A percentile compares a stretch with the other conserved stretches of the same genome.
phyloP scores from a whole-genome alignment of 2,329 filamentous ascomycete species.

The Verticillium alfalfae region DNA sequence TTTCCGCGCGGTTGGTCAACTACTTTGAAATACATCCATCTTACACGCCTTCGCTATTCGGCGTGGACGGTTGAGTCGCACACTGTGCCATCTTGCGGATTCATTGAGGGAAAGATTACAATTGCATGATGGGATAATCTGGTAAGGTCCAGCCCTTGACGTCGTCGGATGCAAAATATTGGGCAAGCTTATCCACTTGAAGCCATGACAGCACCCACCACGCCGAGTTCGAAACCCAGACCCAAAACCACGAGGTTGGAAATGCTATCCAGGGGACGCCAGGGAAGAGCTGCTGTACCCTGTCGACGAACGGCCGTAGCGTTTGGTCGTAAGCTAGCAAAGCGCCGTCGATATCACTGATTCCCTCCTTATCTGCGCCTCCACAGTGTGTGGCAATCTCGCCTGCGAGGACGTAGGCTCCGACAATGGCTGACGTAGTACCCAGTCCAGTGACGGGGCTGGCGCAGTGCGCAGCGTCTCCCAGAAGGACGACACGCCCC shows the following conservation, averaged over 20 bases:
- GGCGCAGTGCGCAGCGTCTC: constrained; percentile 41
- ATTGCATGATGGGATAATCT: constrained; percentile 1
- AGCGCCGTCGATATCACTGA: not conserved
- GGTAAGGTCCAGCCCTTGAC: constrained; percentile 4
- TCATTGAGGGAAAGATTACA: no score
- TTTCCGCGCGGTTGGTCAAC: no score
- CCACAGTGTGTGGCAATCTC: constrained; percentile 25
- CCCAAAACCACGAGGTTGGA: constrained; percentile 3
- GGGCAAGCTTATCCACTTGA: constrained; percentile 5
- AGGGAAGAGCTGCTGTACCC: constrained; percentile 6
- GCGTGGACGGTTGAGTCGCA: no score
- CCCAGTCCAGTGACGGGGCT: constrained; percentile 40
- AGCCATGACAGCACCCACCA: constrained; percentile 6
- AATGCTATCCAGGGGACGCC: constrained; percentile 3
- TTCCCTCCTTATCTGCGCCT: not conserved
- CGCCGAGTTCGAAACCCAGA: not conserved
- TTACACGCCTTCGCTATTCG: no score
- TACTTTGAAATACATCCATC: no score
- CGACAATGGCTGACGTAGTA: constrained; percentile 34
- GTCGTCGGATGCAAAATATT: not conserved
- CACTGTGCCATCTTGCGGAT: no score
- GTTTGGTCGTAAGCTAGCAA: constrained; percentile 7
- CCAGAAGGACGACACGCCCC: constrained; percentile 37
- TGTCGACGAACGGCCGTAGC: constrained; percentile 7
- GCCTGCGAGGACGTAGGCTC: constrained; percentile 45